Evolutionary conservation across 2,329 filamentous ascomycete genomes (phyloP), one percentile per base, ranked within the genome.

Genomic region (Ophiobolus disseminans): DNA sequence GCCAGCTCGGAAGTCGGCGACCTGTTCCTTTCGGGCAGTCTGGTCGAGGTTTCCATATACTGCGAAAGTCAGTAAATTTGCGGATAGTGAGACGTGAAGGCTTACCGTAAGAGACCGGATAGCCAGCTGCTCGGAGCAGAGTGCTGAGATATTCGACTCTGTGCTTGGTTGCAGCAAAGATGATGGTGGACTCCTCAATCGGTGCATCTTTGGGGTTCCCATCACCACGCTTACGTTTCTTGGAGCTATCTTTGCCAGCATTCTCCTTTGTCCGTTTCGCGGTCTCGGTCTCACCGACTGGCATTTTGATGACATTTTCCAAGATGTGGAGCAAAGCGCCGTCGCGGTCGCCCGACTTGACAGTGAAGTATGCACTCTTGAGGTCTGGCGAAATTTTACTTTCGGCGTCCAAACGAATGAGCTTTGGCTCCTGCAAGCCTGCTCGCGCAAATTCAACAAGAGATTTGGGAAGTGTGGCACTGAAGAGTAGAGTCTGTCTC

Each of bases 41-140:
- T 99, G 94, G 65, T 99, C 95, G 10, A 99, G 80, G 1, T 93
- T 90, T 65, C 94, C 94, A 69, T 99, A 99, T 11, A 91, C 91
- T 69, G 26, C 3, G 21, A 5, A n/a, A 48, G 25, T 53, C 20
- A 55, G 49, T 14, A 30, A 8, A 35, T n/a, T n/a, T 13, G 21
- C 17, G 20, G n/a, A 7, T 17, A 5, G 20, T 5, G 26, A 35
- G 0, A 13, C 4, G 6, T 7, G n/a, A 19, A 26, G 9, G 47
- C 63, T 52, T 57, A 69, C 66, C 58, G 69, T 96, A 94, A 3
- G 94, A 97, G 0, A 94, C 90, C 2, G 92, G 86, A 69, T 93
- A 99, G 2, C 92, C 93, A 13, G 89, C 86, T 42, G 87, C 78
- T 20, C 82, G 82, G n/a, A 99, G 80, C n/a, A 99, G 75, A 34